A percentile compares a stretch with the other conserved stretches of the same genome.
phyloP scores from a whole-genome alignment of 2,329 filamentous ascomycete genomes.

The Monosporascus sp. region DNA sequence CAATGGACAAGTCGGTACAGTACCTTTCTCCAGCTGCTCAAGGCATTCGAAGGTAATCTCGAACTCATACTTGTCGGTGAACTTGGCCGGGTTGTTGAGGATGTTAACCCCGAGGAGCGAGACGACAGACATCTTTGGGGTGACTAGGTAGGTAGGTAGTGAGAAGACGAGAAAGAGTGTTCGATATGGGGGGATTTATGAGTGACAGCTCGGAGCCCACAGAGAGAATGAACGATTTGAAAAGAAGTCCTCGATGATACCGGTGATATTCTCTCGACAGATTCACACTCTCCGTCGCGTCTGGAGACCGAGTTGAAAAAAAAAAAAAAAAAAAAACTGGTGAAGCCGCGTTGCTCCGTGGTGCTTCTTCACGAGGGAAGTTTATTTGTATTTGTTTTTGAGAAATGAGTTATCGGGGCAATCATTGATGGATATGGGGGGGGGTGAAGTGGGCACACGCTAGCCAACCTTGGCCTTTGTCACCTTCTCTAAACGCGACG shows the following conservation, averaged over 20 bases:
- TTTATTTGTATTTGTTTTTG: no score
- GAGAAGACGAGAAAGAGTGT: background rate
- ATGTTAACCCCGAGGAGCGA: conserved; percentile 94
- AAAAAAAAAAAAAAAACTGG: no score
- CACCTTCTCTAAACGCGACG: background rate
- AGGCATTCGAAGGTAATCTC: conserved; percentile 99
- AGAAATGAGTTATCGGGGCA: no score
- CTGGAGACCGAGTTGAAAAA: no score
- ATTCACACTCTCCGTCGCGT: no score
- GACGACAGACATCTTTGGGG: conserved; percentile 79
- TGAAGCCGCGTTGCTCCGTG: no score
- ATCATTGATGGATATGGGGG: no score
- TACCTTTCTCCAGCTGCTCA: conserved; percentile 89
- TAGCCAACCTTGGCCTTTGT: background rate
- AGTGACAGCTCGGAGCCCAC: no score
- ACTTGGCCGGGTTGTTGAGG: conserved; percentile 93
- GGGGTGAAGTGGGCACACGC: background rate
- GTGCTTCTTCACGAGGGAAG: no score
- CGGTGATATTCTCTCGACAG: no score
- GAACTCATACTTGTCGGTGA: conserved; percentile 89
- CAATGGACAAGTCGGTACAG: background rate
- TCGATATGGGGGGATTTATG: background rate
- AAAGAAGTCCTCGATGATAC: no score
- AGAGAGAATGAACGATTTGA: no score
- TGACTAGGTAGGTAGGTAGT: background rate